Percentiles rank a stretch among this genome's conserved stretches.
Evolutionary conservation across 2,329 filamentous ascomycete genomes (phyloP).

Genomic region (Tolypocladium paradoxum): DNA sequence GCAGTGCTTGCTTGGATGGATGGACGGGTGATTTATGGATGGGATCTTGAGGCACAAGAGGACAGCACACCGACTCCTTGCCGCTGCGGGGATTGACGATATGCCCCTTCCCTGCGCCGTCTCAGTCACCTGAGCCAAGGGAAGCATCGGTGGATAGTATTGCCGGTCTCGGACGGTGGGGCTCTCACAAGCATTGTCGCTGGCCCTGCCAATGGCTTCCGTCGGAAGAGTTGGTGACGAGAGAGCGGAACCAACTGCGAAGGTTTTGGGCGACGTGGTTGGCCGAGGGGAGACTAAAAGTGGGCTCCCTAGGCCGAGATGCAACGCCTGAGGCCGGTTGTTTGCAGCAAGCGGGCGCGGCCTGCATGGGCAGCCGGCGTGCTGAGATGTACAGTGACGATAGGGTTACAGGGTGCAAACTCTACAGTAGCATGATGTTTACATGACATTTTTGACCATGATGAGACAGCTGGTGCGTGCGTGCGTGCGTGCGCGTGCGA

Average conservation of each 20-base stretch:
- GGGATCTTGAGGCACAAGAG: slow-evolving; percentile 4
- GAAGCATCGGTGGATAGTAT: slow-evolving; percentile 17
- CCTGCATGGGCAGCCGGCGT: not conserved
- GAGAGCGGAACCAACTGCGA: not conserved
- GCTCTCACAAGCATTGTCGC: slow-evolving; percentile 6
- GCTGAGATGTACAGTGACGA: not conserved
- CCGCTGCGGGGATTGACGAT: slow-evolving; percentile 13
- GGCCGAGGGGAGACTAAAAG: not conserved
- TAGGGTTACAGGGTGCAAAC: not conserved
- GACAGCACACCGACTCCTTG: slow-evolving; percentile 14
- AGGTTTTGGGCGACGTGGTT: not conserved
- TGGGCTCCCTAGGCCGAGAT: not conserved
- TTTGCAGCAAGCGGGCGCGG: not conserved
- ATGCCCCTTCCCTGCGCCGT: slow-evolving; percentile 2
- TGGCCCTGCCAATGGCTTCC: not conserved
- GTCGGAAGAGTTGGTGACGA: slow-evolving; percentile 1
- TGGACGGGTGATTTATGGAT: not conserved
- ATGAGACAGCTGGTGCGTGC: not conserved
- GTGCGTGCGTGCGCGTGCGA: not conserved
- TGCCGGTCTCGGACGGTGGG: slow-evolving; percentile 17
- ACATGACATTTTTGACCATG: not conserved
- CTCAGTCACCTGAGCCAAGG: slow-evolving; percentile 12
- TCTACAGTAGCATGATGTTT: not conserved
- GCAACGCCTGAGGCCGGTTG: not conserved
- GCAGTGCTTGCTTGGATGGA: not conserved